phyloP scores from a whole-genome alignment of 495 filamentous ascomycete genomes.

The Ramalina peruviana region DNA sequence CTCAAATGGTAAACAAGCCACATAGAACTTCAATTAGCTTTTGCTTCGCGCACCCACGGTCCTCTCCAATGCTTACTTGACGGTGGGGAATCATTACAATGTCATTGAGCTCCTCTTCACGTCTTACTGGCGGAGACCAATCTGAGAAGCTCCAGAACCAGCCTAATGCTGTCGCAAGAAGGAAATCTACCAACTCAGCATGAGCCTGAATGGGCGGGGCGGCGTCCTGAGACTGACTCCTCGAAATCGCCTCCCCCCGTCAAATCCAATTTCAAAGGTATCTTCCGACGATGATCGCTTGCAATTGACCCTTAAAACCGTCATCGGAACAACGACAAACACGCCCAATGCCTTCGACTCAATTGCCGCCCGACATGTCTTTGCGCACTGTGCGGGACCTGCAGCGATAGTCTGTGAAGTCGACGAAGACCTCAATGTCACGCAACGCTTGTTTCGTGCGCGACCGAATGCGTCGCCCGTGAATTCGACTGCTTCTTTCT shows the following conservation, averaged over 20 bases:
- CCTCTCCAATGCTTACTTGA: too few relatives aligned
- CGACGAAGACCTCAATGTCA: slow-evolving; percentile 52
- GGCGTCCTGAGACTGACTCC: slow-evolving; percentile 11
- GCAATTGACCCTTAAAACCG: slow-evolving; percentile 55
- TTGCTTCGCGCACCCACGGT: too few relatives aligned
- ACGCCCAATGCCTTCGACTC: slow-evolving; percentile 80
- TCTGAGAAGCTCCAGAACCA: too few relatives aligned
- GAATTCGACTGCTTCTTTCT: slow-evolving; percentile 38
- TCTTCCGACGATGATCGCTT: slow-evolving; percentile 4
- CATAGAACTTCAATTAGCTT: too few relatives aligned
- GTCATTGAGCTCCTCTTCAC: too few relatives aligned
- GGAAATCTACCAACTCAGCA: neutral
- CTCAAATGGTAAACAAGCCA: too few relatives aligned
- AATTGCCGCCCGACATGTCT: slow-evolving; percentile 51
- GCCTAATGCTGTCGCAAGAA: neutral
- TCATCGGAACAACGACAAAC: slow-evolving; percentile 77
- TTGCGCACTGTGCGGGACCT: slow-evolving; percentile 85
- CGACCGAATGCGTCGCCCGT: slow-evolving; percentile 62
- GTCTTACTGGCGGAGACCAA: too few relatives aligned
- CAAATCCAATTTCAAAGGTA: neutral
- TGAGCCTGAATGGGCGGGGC: slow-evolving; percentile 10
- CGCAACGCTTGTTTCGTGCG: slow-evolving; percentile 82
- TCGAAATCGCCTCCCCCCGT: slow-evolving; percentile 2
- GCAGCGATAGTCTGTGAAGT: slow-evolving; percentile 82
- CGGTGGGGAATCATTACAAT: too few relatives aligned